Conservation (phyloP, 495 filamentous ascomycete genomes). For the Mytilinidion resinicola region DNA sequence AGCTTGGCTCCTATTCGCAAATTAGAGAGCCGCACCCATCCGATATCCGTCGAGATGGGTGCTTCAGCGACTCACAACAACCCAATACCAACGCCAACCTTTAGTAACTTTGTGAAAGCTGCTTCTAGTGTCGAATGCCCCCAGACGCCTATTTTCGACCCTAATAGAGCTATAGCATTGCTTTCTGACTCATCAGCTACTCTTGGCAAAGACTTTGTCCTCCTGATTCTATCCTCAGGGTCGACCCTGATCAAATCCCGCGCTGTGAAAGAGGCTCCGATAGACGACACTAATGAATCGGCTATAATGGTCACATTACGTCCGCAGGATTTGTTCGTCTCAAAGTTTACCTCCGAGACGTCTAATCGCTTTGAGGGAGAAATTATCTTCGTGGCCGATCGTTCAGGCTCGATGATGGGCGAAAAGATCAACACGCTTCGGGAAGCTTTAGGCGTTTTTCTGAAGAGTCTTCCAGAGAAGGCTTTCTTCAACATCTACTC, state of each 20-base stretch:
- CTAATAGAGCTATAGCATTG: not conserved
- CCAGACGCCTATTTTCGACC: not conserved
- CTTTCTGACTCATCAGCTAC: not conserved
- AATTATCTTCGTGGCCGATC: slow-evolving; percentile 30
- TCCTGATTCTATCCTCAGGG: not conserved
- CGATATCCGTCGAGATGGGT: slow-evolving; percentile 20
- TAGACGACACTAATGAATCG: not conserved
- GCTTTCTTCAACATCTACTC: slow-evolving; percentile 9
- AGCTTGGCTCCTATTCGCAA: slow-evolving; percentile 11
- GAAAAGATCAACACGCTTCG: slow-evolving; percentile 12
- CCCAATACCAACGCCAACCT: not conserved
- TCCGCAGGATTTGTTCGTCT: slow-evolving; percentile 6
- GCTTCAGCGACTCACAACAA: not conserved
- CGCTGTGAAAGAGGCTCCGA: not conserved
- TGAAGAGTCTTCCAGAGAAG: not conserved
- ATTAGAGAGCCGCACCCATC: slow-evolving; percentile 25
- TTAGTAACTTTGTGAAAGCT: not conserved
- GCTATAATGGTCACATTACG: slow-evolving; percentile 5
- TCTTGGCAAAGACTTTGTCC: slow-evolving; percentile 4
- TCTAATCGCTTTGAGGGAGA: slow-evolving; percentile 16
- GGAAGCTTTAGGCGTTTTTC: slow-evolving; percentile 1
- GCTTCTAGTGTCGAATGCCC: not conserved
- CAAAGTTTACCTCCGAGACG: not conserved
- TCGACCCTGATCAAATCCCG: not conserved
- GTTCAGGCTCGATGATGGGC: slow-evolving; percentile 25